phyloP scores from a whole-genome alignment of 2,329 filamentous ascomycete species.

The Chrysosporium queenslandicum region DNA sequence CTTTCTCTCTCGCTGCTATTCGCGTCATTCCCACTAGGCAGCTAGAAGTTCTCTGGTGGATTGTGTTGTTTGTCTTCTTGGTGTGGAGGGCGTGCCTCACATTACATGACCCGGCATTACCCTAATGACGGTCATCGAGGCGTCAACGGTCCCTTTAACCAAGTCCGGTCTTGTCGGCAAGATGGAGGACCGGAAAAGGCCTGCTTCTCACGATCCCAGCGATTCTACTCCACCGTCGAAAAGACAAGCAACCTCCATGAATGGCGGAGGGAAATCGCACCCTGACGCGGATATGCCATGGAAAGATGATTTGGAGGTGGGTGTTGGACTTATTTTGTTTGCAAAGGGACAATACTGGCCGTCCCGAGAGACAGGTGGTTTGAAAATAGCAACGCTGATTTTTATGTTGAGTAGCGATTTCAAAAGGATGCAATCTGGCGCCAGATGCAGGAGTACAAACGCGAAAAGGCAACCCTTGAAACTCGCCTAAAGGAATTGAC shows the following conservation, averaged over 20 bases:
- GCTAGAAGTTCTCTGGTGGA: background rate
- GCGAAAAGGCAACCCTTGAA: constrained; percentile 75
- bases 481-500: constrained; percentile 68
- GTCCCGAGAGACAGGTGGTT: constrained; percentile 11
- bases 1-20: background rate
- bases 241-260: constrained; percentile 62
- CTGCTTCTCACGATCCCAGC: constrained; percentile 67
- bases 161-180: constrained; percentile 69
- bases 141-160: constrained; percentile 62
- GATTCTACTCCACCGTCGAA: constrained; percentile 84
- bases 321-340: constrained; percentile 26
- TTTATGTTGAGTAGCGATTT: constrained; percentile 52
- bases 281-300: constrained; percentile 59
- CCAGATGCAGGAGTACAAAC: constrained; percentile 96
- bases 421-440: constrained; percentile 95
- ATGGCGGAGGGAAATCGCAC: constrained; percentile 58
- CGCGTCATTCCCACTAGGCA: background rate
- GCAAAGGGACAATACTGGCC: background rate
- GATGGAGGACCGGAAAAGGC: constrained; percentile 99
- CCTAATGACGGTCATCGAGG: constrained; percentile 80
- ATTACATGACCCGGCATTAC: constrained; percentile 24
- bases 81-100: constrained; percentile 6
- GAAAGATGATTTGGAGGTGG: constrained; percentile 63
- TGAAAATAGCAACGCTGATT: constrained; percentile 32
- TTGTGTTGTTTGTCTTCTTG: background rate